Conservation (phyloP, 2,329 filamentous ascomycete species). For the Epicoccum sorghinum region DNA sequence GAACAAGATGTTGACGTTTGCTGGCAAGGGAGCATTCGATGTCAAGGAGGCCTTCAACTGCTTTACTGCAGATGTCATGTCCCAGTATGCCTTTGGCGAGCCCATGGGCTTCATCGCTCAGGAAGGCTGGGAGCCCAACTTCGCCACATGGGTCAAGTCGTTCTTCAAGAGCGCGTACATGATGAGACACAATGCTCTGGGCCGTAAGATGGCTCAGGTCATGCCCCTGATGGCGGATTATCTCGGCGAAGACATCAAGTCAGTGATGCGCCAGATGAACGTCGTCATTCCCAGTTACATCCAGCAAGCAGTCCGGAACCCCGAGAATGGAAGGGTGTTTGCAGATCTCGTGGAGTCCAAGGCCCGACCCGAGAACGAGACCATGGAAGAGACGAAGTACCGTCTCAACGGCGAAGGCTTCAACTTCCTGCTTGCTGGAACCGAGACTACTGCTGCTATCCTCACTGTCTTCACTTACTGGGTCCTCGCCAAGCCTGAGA, state of each 20-base stretch:
- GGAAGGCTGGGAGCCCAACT: conserved; percentile 36
- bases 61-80: conserved; percentile 36
- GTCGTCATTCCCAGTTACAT: conserved; percentile 34
- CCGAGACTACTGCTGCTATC: conserved; percentile 36
- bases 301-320: conserved; percentile 28
- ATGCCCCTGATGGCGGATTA: conserved; percentile 36
- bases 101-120: conserved; percentile 36
- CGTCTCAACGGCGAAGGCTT: conserved; percentile 33
- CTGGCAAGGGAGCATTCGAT: conserved; percentile 30
- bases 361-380: conserved; percentile 27
- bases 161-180: conserved; percentile 37
- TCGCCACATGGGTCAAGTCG: conserved; percentile 34
- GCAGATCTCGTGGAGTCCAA: conserved; percentile 30
- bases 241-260: conserved; percentile 33
- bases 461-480: conserved; percentile 42
- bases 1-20: conserved; percentile 26
- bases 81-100: conserved; percentile 35
- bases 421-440: conserved; percentile 33
- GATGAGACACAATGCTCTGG: conserved; percentile 35
- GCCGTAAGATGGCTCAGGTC: conserved; percentile 30
- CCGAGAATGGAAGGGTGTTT: conserved; percentile 34
- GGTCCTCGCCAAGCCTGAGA: conserved; percentile 39
- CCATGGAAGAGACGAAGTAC: conserved; percentile 21
- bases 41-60: conserved; percentile 38
- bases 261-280: conserved; percentile 35